Evolutionary conservation across 1,284 basidiomycete genomes (phyloP), one percentile per base, ranked within the genome.

Genomic region (Microstroma glucosiphilum): DNA sequence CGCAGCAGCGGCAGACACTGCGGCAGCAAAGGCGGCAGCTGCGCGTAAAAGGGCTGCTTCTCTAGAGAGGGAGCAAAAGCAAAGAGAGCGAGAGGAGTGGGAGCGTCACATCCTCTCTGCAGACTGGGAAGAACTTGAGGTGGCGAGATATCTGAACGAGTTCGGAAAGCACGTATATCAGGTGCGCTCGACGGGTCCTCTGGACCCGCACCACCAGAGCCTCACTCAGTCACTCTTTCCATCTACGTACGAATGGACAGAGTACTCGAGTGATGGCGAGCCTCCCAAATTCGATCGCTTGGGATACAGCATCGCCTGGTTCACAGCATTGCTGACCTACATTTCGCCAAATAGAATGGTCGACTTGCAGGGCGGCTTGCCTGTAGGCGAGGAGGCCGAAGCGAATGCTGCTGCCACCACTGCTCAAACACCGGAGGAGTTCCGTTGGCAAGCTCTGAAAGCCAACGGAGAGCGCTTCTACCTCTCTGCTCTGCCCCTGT

Each of bases 121-220:
- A 12, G 49, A 53, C 40, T 40, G 43, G 4, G 68, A 71, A 26
- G 69, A 72, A 48, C 41, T 62, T 15, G 66, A 72, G 48, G 66
- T 72, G 19, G 7, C 60, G 40, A 48, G 49, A 7, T 72, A 69
- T 65, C 62, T 72, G 12, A 55, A 61, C 1, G 42, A 62, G 15
- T 72, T 71, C 19, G 71, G 69, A 25, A 58, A 62, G n/a, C 53
- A 68, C 17, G 25, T 72, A 9, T 40, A 61, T 37, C 57, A 48
- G n/a, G 65, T 70, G 41, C 59, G 65, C 30, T 66, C 68, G 59
- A 56, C 60, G n/a, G 69, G 63, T 12, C 17, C 17, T 48, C 17
- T 17, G 17, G 43, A 21, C 43, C 25, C 19, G 17, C 15, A 13
- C 26, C 62, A 58, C 11, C 64, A 60, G 19, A 61, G 57, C 8